These are phyloP conservation scores for Arachis hypogaea DNA, from an alignment of 306 rosid species.

Conservation along the genomic window DNA sequence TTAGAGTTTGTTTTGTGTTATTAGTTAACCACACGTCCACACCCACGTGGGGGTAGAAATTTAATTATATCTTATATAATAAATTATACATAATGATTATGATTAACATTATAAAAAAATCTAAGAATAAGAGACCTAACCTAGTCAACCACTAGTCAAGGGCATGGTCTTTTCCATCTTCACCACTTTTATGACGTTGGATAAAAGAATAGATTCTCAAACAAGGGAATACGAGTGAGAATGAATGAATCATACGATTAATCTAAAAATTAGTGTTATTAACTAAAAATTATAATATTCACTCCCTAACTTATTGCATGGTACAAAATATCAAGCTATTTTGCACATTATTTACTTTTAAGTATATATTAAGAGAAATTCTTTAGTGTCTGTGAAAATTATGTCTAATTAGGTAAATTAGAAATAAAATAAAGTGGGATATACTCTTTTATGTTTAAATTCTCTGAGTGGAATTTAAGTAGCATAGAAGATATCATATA, in stretches of 20 bases:
- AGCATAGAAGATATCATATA: too few species aligned
- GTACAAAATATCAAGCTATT: too few species aligned
- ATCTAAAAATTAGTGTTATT: neutral
- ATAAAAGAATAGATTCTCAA: constrained; percentile 26
- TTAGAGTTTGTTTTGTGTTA: constrained; percentile 26
- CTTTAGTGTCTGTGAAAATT: too few species aligned
- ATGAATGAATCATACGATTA: neutral
- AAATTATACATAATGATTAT: constrained; percentile 7
- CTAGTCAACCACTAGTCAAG: constrained; percentile 39
- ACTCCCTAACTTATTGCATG: too few species aligned
- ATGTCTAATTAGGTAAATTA: too few species aligned
- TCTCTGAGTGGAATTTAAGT: too few species aligned
- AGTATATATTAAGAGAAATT: too few species aligned
- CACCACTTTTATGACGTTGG: constrained; percentile 33
- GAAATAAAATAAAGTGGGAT: too few species aligned
- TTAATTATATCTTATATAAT: neutral
- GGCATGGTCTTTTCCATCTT: neutral
- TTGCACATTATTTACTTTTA: too few species aligned
- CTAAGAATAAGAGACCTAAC: neutral
- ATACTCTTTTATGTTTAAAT: too few species aligned
- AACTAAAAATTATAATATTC: neutral
- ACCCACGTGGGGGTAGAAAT: constrained; percentile 37
- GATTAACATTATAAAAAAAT: constrained; percentile 12
- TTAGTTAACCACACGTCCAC: constrained; percentile 14
- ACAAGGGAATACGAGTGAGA: constrained; percentile 1